Percentiles rank a stretch among this genome's conserved stretches.
These are phyloP conservation scores for Lichtheimia hyalospora DNA, from an alignment of 371 early-diverging fungal genomes.

Conservation along the genomic window DNA sequence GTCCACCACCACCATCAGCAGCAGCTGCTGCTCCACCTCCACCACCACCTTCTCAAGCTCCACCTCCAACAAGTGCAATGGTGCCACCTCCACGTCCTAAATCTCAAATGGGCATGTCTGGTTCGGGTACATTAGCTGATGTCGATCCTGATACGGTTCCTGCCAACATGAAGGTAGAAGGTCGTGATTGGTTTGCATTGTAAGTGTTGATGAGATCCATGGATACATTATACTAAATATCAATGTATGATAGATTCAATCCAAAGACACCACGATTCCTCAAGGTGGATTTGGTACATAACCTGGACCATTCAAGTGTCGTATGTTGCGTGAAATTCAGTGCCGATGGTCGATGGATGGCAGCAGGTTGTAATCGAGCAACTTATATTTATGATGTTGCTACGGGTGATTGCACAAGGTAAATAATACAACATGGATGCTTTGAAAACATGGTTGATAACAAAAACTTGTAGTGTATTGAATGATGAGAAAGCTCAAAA, in stretches of 20 bases:
- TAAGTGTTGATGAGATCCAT: constrained; percentile 40
- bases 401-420: constrained; percentile 73
- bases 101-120: constrained; percentile 13
- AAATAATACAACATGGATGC: constrained; percentile 9
- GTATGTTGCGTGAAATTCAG: constrained; percentile 98
- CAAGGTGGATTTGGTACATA: constrained; percentile 84
- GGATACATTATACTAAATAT: background rate
- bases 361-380: constrained; percentile 93
- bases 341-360: constrained; percentile 87
- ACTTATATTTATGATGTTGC: constrained; percentile 88
- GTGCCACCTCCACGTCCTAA: constrained; percentile 13
- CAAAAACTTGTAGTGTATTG: constrained; percentile 53
- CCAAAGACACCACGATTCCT: constrained; percentile 71
- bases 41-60: constrained; percentile 8
- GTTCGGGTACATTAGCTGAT: constrained; percentile 66
- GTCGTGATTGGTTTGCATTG: constrained; percentile 89
- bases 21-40: background rate
- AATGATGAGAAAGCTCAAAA: constrained; percentile 75
- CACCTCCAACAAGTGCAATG: constrained; percentile 3
- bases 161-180: constrained; percentile 82
- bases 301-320: constrained; percentile 85
- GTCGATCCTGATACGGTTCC: constrained; percentile 85
- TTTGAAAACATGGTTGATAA: background rate
- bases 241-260: constrained; percentile 56
- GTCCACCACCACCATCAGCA: constrained; percentile 12